Base-by-base conservation (phyloP, 2,329 filamentous ascomycete species). In the Aspergillus viridinutans region DNA sequence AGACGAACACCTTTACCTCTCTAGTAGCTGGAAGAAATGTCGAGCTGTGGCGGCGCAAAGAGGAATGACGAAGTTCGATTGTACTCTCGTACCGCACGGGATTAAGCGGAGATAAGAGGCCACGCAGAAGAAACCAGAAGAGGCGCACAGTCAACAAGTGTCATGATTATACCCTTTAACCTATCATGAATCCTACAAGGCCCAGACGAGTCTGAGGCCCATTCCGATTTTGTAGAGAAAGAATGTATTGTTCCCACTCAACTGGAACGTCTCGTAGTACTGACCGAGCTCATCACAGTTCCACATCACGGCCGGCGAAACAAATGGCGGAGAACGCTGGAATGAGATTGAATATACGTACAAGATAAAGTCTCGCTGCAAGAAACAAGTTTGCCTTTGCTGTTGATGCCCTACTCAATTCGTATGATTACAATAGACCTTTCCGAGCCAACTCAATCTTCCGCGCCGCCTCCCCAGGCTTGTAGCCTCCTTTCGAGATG, bases 391-490 rank as follows among this genome's bases (percentile, higher is more conserved):
- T 26, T 26, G 26, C 9, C 4, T 12, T 4, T 47, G 43, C 12
- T 26, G 43, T 25, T 25, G 43, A 12, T 23, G 12, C 43, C 21
- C 21, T 25, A 23, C 21, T 25, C 23, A 10, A n/a, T 29, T n/a
- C 12, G 50, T 4, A 6, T 28, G 21, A 55, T 79, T 65, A 81
- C 56, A 81, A 58, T 52, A 79, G 60, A 20, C 78, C 79, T 65
- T 80, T 81, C 58, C 79, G 72, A 49, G 79, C 78, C 59, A 81
- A 64, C 55, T 80, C 79, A 50, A 81, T 74, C 64, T 81, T 81
- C 52, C 79, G 72, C 42, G 67, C 66, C 50, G 77, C 74, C 65
- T 81, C 78, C 23, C 77, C 78, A 28, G 68, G 66, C 61, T 77
- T 78, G 59, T 70, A 81, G 4, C 79, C 79, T 5, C 78, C 78